Base-by-base conservation (phyloP, 2,329 filamentous ascomycete genomes). In the Juglanconis juglandina region DNA sequence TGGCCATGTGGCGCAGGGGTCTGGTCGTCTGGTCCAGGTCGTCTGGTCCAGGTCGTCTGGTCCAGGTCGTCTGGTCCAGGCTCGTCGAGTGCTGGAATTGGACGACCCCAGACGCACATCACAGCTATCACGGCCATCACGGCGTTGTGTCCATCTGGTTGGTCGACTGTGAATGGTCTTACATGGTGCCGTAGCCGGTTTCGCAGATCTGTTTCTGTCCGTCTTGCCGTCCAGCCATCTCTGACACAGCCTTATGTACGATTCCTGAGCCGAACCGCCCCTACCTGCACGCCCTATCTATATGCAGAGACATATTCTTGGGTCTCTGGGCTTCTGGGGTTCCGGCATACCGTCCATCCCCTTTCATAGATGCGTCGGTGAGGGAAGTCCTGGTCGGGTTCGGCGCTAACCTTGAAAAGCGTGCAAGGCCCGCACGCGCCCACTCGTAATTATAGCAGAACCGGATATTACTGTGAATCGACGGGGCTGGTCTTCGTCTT, bases 381-480 rank as follows among this genome's bases (percentile, higher is more conserved):
- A 59, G 2, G 53, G 48, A 57, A 48, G 53, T 39, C 52, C 30
- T 54, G 52, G 6, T 39, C 32, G 34, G 42, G 58, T 52, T 47
- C 61, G 49, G 37, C 48, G 46, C 61, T 63, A 63, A 55, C 61
- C 54, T 51, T 51, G 41, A 55, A 41, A 46, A 53, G 61, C 41
- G 44, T 30, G 32, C 37, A 17, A 55, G 61, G 51, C 59, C 61
- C 61, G 61, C 61, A 54, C 48, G 53, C 49, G 58, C 53, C 61
- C 61, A 63, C 61, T 53, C 51, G 61, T 44, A 63, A 63, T 63
- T 52, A 60, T 60, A 59, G 37, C 52, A 41, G 52, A 46, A 54
- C 56, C 53, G 57, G 59, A 41, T 51, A 55, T 56, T 39, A 51
- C 39, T 39, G 35, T 41, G 35, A 34, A 33, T 50, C 46, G 51